These are phyloP conservation scores for Paecilomyces sp. DNA, from an alignment of 2,329 filamentous ascomycete genomes.

Conservation along the genomic window DNA sequence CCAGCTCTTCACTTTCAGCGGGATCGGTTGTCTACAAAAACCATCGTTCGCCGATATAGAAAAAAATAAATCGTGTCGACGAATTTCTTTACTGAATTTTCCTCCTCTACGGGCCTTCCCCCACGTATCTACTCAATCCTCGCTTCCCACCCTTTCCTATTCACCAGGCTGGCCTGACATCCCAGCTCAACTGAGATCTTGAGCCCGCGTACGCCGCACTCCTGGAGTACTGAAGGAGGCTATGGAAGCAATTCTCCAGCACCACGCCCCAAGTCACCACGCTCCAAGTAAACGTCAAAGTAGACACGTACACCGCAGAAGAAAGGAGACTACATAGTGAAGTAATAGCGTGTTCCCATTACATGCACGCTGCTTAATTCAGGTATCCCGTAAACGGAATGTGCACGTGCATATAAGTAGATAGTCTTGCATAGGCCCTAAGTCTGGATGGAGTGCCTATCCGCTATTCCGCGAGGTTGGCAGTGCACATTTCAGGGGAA, in stretches of 20 bases:
- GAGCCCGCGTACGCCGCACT: neutral
- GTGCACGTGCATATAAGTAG: neutral
- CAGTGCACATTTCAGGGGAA: neutral
- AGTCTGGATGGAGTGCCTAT: neutral
- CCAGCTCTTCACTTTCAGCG: constrained; percentile 8
- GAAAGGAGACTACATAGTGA: neutral
- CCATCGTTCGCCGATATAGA: constrained; percentile 7
- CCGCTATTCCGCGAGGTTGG: neutral
- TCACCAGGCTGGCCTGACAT: neutral
- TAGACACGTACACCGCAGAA: neutral
- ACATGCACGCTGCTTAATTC: neutral
- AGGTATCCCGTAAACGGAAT: neutral
- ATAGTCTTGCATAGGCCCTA: neutral
- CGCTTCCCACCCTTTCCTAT: neutral
- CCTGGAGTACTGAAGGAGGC: neutral
- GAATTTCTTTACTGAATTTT: constrained; percentile 1
- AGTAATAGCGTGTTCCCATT: neutral
- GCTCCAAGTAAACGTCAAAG: no score
- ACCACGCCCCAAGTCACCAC: neutral
- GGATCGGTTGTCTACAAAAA: constrained; percentile 9
- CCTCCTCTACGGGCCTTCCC: neutral
- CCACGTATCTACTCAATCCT: neutral
- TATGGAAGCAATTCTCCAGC: neutral
- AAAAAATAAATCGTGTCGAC: constrained; percentile 8
- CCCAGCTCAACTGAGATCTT: neutral